These are phyloP conservation scores for Geosiphon pyriformis DNA, from an alignment of 192 early-diverging fungal species.

Conservation along the genomic window DNA sequence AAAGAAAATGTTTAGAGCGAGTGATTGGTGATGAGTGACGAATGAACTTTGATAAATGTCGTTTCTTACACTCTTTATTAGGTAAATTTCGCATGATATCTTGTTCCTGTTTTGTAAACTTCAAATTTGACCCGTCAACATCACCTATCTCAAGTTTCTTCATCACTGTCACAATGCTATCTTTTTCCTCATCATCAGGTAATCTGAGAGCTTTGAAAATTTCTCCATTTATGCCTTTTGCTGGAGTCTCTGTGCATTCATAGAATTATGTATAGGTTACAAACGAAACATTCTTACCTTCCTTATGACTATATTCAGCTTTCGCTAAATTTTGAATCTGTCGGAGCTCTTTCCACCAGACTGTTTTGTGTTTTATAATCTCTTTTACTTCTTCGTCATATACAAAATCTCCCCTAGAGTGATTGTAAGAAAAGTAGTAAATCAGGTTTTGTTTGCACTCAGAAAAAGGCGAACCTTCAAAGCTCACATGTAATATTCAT, in stretches of 20 bases:
- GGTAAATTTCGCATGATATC: slow-evolving; percentile 71
- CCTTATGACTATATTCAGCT: no score
- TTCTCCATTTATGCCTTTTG: no score
- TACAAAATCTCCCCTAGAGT: slow-evolving; percentile 66
- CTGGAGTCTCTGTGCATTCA: no score
- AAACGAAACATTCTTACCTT: no score
- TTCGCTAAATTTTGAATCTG: slow-evolving; percentile 49
- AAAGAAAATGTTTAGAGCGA: not conserved
- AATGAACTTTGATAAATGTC: not conserved
- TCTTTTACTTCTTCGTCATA: slow-evolving; percentile 81
- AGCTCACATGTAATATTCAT: slow-evolving; percentile 82
- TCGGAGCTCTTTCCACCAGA: slow-evolving; percentile 57
- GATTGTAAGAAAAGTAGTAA: not conserved
- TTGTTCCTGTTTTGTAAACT: slow-evolving; percentile 68
- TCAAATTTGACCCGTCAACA: slow-evolving; percentile 21
- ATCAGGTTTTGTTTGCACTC: not conserved
- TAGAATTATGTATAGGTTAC: no score
- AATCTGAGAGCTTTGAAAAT: no score
- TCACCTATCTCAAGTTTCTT: no score
- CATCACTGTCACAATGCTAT: no score
- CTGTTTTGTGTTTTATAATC: slow-evolving; percentile 68
- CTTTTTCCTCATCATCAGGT: no score
- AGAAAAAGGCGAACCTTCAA: not conserved
- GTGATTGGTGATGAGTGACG: not conserved
- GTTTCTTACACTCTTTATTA: slow-evolving; percentile 64